Evolutionary conservation across 1,139 yeast species (phyloP).

Genomic region (Sugiyamaella grinbergsii): DNA sequence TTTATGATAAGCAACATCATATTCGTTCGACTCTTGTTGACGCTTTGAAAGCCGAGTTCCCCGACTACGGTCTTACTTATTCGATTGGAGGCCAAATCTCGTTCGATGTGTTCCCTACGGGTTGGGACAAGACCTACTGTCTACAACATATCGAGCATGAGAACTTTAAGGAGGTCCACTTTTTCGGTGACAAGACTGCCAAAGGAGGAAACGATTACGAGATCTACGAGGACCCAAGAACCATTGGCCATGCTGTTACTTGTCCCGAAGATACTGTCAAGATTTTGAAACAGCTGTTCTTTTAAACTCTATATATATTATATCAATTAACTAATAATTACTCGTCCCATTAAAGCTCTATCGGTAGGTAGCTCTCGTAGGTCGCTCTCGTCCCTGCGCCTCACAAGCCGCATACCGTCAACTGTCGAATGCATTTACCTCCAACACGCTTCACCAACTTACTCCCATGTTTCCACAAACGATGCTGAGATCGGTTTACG

Average conservation of each 20-base stretch:
- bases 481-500: too few relatives aligned
- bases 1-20: slow-evolving; percentile 73
- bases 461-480: too few relatives aligned
- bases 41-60: slow-evolving; percentile 79
- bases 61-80: slow-evolving; percentile 84
- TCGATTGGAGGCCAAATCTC: slow-evolving; percentile 99
- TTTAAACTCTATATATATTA: slow-evolving; percentile 6
- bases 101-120: slow-evolving; percentile 98
- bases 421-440: too few relatives aligned
- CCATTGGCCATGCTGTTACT: slow-evolving; percentile 91
- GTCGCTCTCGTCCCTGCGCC: too few relatives aligned
- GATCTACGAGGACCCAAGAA: slow-evolving; percentile 86
- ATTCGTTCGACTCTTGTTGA: slow-evolving; percentile 80
- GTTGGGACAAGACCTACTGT: slow-evolving; percentile 99
- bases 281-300: slow-evolving; percentile 80
- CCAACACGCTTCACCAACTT: too few relatives aligned
- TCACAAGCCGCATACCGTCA: too few relatives aligned
- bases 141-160: slow-evolving; percentile 87
- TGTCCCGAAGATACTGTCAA: slow-evolving; percentile 85
- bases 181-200: slow-evolving; percentile 97
- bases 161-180: slow-evolving; percentile 84
- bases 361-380: too few relatives aligned
- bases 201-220: slow-evolving; percentile 99
- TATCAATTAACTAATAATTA: too few relatives aligned
- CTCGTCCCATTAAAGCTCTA: too few relatives aligned